Base-by-base conservation (phyloP, 2,329 filamentous ascomycete species). In the Calonectria hongkongensis region DNA sequence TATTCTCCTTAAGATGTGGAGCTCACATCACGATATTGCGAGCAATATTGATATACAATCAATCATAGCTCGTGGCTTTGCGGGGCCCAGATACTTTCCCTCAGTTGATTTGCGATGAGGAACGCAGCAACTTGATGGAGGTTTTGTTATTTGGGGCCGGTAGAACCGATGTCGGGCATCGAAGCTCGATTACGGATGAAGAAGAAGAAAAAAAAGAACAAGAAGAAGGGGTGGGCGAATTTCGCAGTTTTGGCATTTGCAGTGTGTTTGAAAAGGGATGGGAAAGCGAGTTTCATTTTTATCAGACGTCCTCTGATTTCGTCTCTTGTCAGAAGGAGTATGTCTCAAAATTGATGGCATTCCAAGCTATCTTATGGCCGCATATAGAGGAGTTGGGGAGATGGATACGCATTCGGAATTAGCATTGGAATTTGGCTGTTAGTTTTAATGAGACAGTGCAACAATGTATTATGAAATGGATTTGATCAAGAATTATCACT, bases 1-100 rank as follows among this genome's bases (percentile, higher is more conserved):
- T 82, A 93, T 98, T 66, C 85, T 98, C 50, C 87, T 98, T 75
- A 98, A 98, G 87, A 91, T 98, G 82, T 98, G 95, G 94, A 95
- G 93, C 79, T 94, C 94, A 2, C 90, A 91, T 72, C 89, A 91
- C 30, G 91, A 92, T 60, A 88, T 90, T 4, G 79, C 82, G 6
- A 87, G 87, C 71, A 98, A 97, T 79, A 97, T 98, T 75, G 95
- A 98, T 81, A 95, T 98, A 47, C 94, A 98, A 83, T 95, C 93
- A 56, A 92, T 98, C 28, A 90, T 95, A 71, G 94, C 93, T 1
- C 93, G 94, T 79, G 96, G 96, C 0, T 98, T 93, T 84, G 94
- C 95, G 0, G 96, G 96, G 5, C 94, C 94, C 12, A 90, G 96
- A 72, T 98, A 93, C 83, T 97, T 97, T 80, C 94, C 95, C 9